These are phyloP conservation scores for Leccinum sublutescens DNA, from an alignment of 768 basidiomycete species.

Conservation along the genomic window DNA sequence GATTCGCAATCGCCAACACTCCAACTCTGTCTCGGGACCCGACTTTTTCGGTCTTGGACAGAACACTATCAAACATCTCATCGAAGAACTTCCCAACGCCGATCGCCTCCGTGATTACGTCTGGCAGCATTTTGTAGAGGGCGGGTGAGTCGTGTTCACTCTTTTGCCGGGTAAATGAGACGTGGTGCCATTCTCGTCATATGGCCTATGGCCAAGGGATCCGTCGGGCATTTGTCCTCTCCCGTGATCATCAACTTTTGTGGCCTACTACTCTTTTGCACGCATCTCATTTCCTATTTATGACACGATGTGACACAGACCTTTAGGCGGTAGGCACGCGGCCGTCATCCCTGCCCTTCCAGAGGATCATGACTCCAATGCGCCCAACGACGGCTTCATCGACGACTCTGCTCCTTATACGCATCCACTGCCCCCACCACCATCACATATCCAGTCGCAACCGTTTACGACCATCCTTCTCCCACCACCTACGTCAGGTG, in stretches of 20 bases:
- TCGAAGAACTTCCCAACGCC: slow-evolving; percentile 80
- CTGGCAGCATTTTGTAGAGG: slow-evolving; percentile 84
- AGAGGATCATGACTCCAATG: slow-evolving; percentile 60
- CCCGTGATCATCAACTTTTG: slow-evolving; percentile 16
- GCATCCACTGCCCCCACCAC: slow-evolving; percentile 15
- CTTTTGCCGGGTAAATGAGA: slow-evolving; percentile 13
- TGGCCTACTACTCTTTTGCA: slow-evolving; percentile 20
- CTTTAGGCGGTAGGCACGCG: slow-evolving; percentile 77
- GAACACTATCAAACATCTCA: slow-evolving; percentile 86
- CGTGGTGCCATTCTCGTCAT: slow-evolving; percentile 1
- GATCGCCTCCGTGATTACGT: slow-evolving; percentile 75
- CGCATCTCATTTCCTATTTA: slow-evolving; percentile 29
- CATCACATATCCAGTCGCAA: slow-evolving; percentile 22
- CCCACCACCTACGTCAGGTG: slow-evolving; percentile 26
- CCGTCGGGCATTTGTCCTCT: slow-evolving; percentile 5
- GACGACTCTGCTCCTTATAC: slow-evolving; percentile 25
- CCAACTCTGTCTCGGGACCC: slow-evolving; percentile 84
- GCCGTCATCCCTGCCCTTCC: slow-evolving; percentile 79
- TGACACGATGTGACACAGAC: slow-evolving; percentile 46
- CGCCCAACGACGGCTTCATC: slow-evolving; percentile 25
- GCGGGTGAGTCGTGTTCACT: slow-evolving; percentile 58
- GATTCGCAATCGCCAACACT: slow-evolving; percentile 78
- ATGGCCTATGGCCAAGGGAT: slow-evolving; percentile 12
- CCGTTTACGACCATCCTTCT: slow-evolving; percentile 32
- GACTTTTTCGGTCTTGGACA: slow-evolving; percentile 87